Evolutionary conservation across 257 asterid genomes (phyloP).

Genomic region (Leptodermis oblonga): DNA sequence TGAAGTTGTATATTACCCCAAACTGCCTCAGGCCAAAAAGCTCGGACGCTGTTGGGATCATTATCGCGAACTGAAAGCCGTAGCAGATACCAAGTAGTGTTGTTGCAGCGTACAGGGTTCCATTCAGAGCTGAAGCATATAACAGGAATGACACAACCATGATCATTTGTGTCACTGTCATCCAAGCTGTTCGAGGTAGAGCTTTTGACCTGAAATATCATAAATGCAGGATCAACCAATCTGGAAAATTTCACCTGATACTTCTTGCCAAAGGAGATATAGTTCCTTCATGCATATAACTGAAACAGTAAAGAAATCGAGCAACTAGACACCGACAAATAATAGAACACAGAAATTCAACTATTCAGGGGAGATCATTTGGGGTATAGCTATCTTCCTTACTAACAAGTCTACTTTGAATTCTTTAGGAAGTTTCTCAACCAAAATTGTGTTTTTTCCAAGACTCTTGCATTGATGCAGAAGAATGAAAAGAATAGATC

Average conservation of each 20-base stretch:
- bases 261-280: background rate
- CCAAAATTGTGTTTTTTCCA: background rate
- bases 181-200: slow-evolving; percentile 82
- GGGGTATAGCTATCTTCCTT: too few relatives aligned
- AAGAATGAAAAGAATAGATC: background rate
- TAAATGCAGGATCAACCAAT: background rate
- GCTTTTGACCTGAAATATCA: slow-evolving; percentile 57
- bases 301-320: background rate
- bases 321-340: background rate
- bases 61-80: slow-evolving; percentile 72
- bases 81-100: slow-evolving; percentile 87
- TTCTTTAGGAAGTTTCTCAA: background rate
- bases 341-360: background rate
- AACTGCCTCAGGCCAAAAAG: slow-evolving; percentile 87
- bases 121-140: slow-evolving; percentile 74
- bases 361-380: background rate
- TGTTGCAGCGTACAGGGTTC: slow-evolving; percentile 76
- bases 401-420: background rate
- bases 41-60: slow-evolving; percentile 91
- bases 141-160: slow-evolving; percentile 78
- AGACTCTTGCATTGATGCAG: too few relatives aligned
- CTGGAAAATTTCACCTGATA: background rate
- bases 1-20: slow-evolving; percentile 78
- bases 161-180: slow-evolving; percentile 63
- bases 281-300: background rate